Conservation (phyloP, 768 basidiomycete species). For the Hebeloma cylindrosporum region DNA sequence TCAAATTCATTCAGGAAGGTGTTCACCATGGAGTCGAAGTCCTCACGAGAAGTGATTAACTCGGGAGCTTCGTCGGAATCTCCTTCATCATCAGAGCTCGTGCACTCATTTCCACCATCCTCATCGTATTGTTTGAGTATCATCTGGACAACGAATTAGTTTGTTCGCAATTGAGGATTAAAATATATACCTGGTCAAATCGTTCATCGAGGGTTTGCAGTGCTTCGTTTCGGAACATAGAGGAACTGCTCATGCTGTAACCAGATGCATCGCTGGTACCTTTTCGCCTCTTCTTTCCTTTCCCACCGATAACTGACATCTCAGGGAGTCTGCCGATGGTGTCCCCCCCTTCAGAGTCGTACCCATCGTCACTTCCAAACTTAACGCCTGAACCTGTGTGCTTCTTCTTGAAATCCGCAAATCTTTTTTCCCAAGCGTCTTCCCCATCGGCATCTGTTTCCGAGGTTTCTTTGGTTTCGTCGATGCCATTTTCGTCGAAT, state of each 20-base stretch:
- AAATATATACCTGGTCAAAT: constrained; percentile 78
- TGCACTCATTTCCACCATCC: constrained; percentile 40
- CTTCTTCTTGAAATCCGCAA: constrained; percentile 75
- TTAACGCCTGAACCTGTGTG: constrained; percentile 48
- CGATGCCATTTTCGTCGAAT: constrained; percentile 56
- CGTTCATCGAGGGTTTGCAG: constrained; percentile 87
- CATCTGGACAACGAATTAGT: constrained; percentile 42
- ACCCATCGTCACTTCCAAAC: constrained; percentile 49
- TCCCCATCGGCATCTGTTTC: constrained; percentile 35
- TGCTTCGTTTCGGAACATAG: constrained; percentile 91
- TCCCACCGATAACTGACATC: constrained; percentile 79
- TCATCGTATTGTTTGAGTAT: constrained; percentile 81
- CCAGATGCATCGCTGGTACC: constrained; percentile 85
- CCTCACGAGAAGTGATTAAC: constrained; percentile 78
- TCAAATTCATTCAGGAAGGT: constrained; percentile 94
- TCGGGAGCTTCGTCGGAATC: constrained; percentile 67
- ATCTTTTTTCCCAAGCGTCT: constrained; percentile 73
- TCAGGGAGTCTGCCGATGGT: constrained; percentile 73
- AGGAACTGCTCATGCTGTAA: constrained; percentile 96
- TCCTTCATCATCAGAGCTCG: constrained; percentile 31
- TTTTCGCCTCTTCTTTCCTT: constrained; percentile 70
- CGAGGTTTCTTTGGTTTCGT: constrained; percentile 23
- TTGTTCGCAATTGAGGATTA: neutral
- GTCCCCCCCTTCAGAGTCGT: constrained; percentile 71
- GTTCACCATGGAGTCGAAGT: constrained; percentile 89